phyloP scores from a whole-genome alignment of 192 early-diverging fungal genomes.

The Linnemannia schmuckeri region DNA sequence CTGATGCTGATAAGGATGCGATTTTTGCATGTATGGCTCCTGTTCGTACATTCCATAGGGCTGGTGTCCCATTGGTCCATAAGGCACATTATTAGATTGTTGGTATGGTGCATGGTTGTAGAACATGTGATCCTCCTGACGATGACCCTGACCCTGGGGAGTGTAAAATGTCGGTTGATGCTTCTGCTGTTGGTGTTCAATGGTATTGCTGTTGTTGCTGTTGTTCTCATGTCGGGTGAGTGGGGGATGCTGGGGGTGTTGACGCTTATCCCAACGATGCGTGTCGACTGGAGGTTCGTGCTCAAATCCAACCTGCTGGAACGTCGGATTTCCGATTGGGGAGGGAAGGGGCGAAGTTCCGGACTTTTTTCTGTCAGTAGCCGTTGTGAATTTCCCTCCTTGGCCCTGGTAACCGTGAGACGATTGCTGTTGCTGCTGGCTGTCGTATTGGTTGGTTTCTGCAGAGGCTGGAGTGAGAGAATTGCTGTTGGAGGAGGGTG shows the following conservation, averaged over 20 bases:
- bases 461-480: background rate
- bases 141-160: slow-evolving; percentile 9
- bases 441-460: slow-evolving; percentile 2
- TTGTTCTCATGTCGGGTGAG: background rate
- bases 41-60: slow-evolving; percentile 8
- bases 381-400: background rate
- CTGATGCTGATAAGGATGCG: slow-evolving; percentile 15
- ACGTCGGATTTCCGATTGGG: slow-evolving; percentile 33
- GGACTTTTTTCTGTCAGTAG: slow-evolving; percentile 18
- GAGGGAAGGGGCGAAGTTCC: slow-evolving; percentile 35
- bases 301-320: slow-evolving; percentile 25
- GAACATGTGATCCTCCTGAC: slow-evolving; percentile 20
- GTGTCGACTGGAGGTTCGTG: slow-evolving; percentile 37
- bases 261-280: slow-evolving; percentile 45
- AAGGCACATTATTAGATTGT: slow-evolving; percentile 32
- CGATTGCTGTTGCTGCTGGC: slow-evolving; percentile 19
- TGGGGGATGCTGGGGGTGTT: slow-evolving; percentile 30
- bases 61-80: slow-evolving; percentile 18
- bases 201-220: background rate
- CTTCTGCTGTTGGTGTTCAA: slow-evolving; percentile 8
- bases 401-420: slow-evolving; percentile 8
- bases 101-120: slow-evolving; percentile 45
- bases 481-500: background rate
- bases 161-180: slow-evolving; percentile 16
- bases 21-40: slow-evolving; percentile 10